A percentile compares a stretch with the other conserved stretches of the same genome.
These are phyloP conservation scores for Apophysomyces trapeziformis DNA, from an alignment of 371 early-diverging fungal genomes.

Conservation along the genomic window DNA sequence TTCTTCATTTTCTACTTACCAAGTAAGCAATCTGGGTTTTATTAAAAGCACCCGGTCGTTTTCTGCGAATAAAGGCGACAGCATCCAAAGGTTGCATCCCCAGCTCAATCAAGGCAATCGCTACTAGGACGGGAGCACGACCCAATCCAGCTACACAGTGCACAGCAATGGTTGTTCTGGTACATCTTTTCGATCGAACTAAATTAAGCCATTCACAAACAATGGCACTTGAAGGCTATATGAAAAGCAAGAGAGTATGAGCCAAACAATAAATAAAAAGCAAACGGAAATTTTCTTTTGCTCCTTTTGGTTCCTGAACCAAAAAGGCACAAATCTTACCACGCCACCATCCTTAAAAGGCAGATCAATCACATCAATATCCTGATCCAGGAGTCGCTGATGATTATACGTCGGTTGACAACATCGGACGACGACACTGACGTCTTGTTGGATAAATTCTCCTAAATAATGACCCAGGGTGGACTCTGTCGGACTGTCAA, in stretches of 20 bases:
- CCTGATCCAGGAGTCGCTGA: conserved; percentile 63
- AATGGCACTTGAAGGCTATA: conserved; percentile 66
- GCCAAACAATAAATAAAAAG: background rate
- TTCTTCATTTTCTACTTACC: conserved; percentile 19
- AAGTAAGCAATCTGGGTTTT: conserved; percentile 76
- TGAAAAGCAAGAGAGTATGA: background rate
- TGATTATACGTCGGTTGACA: conserved; percentile 86
- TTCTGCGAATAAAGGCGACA: conserved; percentile 73
- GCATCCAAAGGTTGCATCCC: conserved; percentile 83
- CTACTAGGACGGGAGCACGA: conserved; percentile 71
- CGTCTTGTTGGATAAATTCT: conserved; percentile 71
- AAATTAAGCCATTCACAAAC: conserved; percentile 76
- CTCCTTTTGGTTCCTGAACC: background rate
- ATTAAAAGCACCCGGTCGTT: conserved; percentile 84
- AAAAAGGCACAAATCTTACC: conserved; percentile 17
- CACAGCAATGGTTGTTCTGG: conserved; percentile 72
- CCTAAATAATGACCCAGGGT: conserved; percentile 73
- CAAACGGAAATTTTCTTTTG: background rate
- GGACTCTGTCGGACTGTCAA: conserved; percentile 85
- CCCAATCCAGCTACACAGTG: conserved; percentile 90
- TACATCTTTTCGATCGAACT: conserved; percentile 53
- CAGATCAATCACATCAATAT: conserved; percentile 30
- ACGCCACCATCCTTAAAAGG: conserved; percentile 62
- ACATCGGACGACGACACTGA: conserved; percentile 75
- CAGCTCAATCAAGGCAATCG: conserved; percentile 83